phyloP scores from a whole-genome alignment of 768 basidiomycete species.

The Lentinula aciculospora region DNA sequence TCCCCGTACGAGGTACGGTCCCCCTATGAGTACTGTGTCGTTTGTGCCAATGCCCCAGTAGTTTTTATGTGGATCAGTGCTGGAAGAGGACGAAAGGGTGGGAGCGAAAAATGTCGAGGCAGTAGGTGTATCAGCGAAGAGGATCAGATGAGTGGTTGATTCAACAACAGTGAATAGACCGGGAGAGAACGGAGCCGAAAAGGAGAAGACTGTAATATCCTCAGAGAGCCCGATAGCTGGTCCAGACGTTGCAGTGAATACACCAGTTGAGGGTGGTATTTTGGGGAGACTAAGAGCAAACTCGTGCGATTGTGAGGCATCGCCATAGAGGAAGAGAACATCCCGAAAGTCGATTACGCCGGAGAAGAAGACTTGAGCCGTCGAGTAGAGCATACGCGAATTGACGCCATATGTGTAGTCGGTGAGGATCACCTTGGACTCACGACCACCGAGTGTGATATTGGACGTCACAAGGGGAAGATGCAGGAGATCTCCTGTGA shows the following conservation, averaged over 20 bases:
- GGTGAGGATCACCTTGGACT: constrained; percentile 66
- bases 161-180: constrained; percentile 43
- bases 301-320: constrained; percentile 28
- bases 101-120: constrained; percentile 52
- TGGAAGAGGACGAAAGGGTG: constrained; percentile 24
- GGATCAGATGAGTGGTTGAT: constrained; percentile 30
- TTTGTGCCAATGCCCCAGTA: constrained; percentile 54
- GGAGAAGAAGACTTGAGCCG: constrained; percentile 46
- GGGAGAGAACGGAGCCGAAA: constrained; percentile 23
- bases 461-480: constrained; percentile 46
- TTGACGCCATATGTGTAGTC: constrained; percentile 46
- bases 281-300: constrained; percentile 25
- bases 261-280: constrained; percentile 34
- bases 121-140: constrained; percentile 42
- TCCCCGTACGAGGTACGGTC: constrained; percentile 38
- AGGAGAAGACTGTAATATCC: not conserved
- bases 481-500: constrained; percentile 38
- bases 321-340: constrained; percentile 37
- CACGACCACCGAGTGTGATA: constrained; percentile 63
- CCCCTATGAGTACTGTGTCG: constrained; percentile 37
- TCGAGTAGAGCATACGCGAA: constrained; percentile 45
- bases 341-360: constrained; percentile 33
- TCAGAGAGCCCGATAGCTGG: constrained; percentile 17
- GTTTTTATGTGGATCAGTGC: constrained; percentile 23
- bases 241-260: constrained; percentile 18